These are phyloP conservation scores for Daldinia bambusicola DNA, from an alignment of 495 filamentous ascomycete species.

Conservation along the genomic window DNA sequence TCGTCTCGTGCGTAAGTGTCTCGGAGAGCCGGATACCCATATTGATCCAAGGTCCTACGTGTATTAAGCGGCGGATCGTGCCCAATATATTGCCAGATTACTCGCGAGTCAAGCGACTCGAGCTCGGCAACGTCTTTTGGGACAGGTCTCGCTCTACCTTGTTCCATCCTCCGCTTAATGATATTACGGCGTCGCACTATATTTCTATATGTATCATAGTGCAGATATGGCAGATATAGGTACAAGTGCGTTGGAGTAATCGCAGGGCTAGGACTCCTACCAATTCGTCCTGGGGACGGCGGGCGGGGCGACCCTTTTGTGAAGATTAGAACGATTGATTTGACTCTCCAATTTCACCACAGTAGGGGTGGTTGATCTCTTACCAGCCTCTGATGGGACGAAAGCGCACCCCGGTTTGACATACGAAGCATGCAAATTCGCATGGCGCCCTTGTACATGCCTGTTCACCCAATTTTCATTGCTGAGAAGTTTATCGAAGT, in stretches of 20 bases:
- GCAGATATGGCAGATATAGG: conserved; percentile 65
- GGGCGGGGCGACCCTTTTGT: conserved; percentile 46
- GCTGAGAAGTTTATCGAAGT: conserved; percentile 58
- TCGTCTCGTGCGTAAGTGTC: conserved; percentile 72
- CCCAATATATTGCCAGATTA: conserved; percentile 74
- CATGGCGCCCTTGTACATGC: conserved; percentile 57
- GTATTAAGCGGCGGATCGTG: conserved; percentile 72
- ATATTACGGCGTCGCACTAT: conserved; percentile 68
- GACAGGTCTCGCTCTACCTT: conserved; percentile 68
- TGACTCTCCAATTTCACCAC: conserved; percentile 35
- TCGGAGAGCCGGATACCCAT: conserved; percentile 69
- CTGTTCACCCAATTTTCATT: conserved; percentile 61
- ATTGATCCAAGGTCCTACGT: conserved; percentile 73
- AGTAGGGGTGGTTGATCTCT: conserved; percentile 41
- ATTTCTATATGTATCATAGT: conserved; percentile 73
- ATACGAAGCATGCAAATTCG: conserved; percentile 59
- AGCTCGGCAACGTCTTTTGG: conserved; percentile 61
- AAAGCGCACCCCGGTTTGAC: conserved; percentile 58
- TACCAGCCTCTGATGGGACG: conserved; percentile 59
- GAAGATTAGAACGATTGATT: conserved; percentile 18
- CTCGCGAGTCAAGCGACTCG: conserved; percentile 65
- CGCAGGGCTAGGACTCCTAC: conserved; percentile 52
- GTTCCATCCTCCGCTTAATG: conserved; percentile 63
- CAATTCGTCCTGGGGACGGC: conserved; percentile 19
- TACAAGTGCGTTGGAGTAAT: conserved; percentile 55